Evolutionary conservation across 257 asterid genomes (phyloP).

Genomic region (Jasminum sambac): DNA sequence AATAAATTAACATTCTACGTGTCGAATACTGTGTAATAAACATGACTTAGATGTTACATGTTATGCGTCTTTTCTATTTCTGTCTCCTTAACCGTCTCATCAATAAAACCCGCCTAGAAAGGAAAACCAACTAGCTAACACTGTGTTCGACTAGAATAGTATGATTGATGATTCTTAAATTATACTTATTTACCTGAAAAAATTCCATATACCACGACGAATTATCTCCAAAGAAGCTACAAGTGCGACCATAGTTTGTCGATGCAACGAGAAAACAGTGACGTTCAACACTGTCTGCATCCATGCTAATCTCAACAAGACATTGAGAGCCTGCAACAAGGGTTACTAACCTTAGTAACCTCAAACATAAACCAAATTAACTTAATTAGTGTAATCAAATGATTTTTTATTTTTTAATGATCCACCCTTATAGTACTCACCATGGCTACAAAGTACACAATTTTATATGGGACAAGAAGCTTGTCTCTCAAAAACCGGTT

Average conservation of each 20-base stretch:
- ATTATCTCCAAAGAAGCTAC: conserved; percentile 60
- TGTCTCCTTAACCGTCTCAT: too few relatives aligned
- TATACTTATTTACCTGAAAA: conserved; percentile 42
- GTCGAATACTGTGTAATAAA: too few relatives aligned
- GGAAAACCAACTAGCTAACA: too few relatives aligned
- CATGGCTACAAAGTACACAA: conserved; percentile 56
- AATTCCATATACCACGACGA: conserved; percentile 74
- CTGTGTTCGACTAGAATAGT: too few relatives aligned
- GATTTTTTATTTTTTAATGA: not conserved
- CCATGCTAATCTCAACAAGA: conserved; percentile 64
- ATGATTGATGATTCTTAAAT: too few relatives aligned
- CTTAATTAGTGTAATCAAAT: not conserved
- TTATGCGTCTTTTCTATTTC: too few relatives aligned
- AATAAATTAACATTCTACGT: too few relatives aligned
- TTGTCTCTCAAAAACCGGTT: conserved; percentile 65
- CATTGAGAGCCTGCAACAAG: conserved; percentile 43
- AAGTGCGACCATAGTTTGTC: conserved; percentile 39
- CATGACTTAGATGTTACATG: too few relatives aligned
- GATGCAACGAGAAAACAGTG: conserved; percentile 38
- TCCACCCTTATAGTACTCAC: conserved; percentile 31
- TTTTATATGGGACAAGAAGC: conserved; percentile 49
- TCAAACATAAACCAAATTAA: too few relatives aligned
- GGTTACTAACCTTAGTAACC: not conserved
- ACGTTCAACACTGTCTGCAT: conserved; percentile 59
- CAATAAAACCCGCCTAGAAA: too few relatives aligned